These are phyloP conservation scores for Lonicera japonica DNA, from an alignment of 129 eudicot genomes.

Conservation along the genomic window DNA sequence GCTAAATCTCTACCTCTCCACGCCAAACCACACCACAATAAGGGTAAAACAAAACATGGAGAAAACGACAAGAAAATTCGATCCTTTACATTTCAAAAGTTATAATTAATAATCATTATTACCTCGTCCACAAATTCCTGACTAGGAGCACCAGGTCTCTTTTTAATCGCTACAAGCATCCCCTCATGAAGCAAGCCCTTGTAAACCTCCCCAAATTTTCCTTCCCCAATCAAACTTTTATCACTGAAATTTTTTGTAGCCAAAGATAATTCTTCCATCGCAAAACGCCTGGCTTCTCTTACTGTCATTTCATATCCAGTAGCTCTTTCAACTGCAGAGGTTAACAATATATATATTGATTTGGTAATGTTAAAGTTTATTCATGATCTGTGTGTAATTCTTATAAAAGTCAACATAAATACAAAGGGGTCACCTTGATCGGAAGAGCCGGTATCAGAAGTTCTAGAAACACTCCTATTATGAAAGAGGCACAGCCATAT, in stretches of 20 bases:
- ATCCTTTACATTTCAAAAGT: no score
- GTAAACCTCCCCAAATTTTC: constrained; percentile 90
- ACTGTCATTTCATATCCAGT: constrained; percentile 47
- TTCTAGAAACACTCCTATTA: constrained; percentile 56
- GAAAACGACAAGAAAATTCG: no score
- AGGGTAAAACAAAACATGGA: no score
- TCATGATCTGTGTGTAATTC: background rate
- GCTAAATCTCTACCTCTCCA: no score
- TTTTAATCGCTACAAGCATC: constrained; percentile 83
- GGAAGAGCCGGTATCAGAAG: constrained; percentile 87
- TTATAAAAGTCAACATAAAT: background rate
- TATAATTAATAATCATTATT: background rate
- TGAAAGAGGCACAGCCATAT: constrained; percentile 64
- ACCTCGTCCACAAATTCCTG: constrained; percentile 84
- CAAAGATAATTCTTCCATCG: constrained; percentile 60
- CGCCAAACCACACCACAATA: no score
- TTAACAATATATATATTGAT: background rate
- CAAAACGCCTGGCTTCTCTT: constrained; percentile 70
- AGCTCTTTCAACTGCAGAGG: constrained; percentile 44
- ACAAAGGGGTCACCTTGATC: constrained; percentile 51
- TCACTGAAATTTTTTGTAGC: constrained; percentile 68
- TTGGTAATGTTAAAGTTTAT: background rate
- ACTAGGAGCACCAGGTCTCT: constrained; percentile 52
- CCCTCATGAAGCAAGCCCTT: constrained; percentile 95
- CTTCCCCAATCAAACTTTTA: constrained; percentile 84